phyloP scores from a whole-genome alignment of 2,329 filamentous ascomycete genomes.

The Neospermospora avenae region DNA sequence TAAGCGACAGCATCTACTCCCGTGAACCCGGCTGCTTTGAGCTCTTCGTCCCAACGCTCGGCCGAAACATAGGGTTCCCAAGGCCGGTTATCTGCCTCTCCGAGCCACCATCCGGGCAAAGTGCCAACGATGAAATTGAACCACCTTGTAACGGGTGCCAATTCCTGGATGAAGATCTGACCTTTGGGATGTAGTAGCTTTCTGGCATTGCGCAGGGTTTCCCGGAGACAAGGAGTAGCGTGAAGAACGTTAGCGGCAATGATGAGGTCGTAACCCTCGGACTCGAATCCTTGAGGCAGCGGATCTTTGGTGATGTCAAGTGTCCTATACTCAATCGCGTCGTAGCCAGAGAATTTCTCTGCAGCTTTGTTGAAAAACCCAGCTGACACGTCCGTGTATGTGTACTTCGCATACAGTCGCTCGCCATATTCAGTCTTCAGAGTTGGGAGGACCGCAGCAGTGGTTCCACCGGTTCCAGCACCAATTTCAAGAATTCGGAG shows the following conservation, averaged over 20 bases:
- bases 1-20: conserved; percentile 28
- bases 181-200: conserved; percentile 22
- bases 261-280: conserved; percentile 31
- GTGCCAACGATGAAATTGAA: conserved; percentile 23
- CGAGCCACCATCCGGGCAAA: conserved; percentile 35
- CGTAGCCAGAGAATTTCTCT: conserved; percentile 33
- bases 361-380: conserved; percentile 36
- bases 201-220: conserved; percentile 18
- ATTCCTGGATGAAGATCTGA: conserved; percentile 19
- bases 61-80: conserved; percentile 29
- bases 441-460: conserved; percentile 14
- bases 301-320: conserved; percentile 37
- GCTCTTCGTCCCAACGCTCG: conserved; percentile 30
- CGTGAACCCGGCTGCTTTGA: conserved; percentile 34
- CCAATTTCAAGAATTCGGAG: conserved; percentile 36
- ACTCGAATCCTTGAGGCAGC: conserved; percentile 36
- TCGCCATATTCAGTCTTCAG: conserved; percentile 5
- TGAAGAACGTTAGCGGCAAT: conserved; percentile 30
- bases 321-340: conserved; percentile 32
- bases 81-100: conserved; percentile 27
- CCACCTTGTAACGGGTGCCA: background rate
- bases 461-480: conserved; percentile 26
- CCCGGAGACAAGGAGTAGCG: conserved; percentile 20
- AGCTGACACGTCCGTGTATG: conserved; percentile 26
- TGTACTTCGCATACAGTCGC: conserved; percentile 10